Percentiles rank a stretch among this genome's conserved stretches.
phyloP scores from a whole-genome alignment of 192 early-diverging fungal genomes.

The Thoreauomyces humboldtii region DNA sequence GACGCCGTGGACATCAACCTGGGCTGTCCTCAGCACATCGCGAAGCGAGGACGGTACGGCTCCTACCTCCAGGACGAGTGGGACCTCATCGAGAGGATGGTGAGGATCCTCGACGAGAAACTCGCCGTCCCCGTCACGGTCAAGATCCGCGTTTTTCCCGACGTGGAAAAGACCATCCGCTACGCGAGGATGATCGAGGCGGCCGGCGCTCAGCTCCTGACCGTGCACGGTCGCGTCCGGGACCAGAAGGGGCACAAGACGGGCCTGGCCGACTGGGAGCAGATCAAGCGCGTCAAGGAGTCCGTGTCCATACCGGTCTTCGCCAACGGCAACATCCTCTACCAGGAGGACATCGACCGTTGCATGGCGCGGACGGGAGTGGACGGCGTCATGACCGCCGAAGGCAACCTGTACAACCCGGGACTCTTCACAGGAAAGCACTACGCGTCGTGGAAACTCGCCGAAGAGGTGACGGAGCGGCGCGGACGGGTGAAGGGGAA shows the following conservation, averaged over 20 bases:
- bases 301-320: conserved; percentile 87
- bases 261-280: conserved; percentile 93
- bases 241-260: conserved; percentile 98
- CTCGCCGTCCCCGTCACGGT: conserved; percentile 82
- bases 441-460: conserved; percentile 72
- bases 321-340: conserved; percentile 98
- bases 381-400: conserved; percentile 95
- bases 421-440: conserved; percentile 72
- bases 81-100: conserved; percentile 70
- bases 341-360: conserved; percentile 80
- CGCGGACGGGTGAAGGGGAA: not conserved
- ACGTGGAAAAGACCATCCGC: conserved; percentile 82
- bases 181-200: conserved; percentile 96
- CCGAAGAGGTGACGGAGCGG: conserved; percentile 51
- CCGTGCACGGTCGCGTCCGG: conserved; percentile 90
- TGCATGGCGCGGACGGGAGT: conserved; percentile 83
- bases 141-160: conserved; percentile 91
- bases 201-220: conserved; percentile 87
- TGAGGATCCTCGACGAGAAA: conserved; percentile 74
- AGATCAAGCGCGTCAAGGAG: conserved; percentile 76
- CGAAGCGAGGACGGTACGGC: conserved; percentile 86
- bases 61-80: conserved; percentile 94
- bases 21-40: conserved; percentile 96
- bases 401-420: conserved; percentile 72
- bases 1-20: conserved; percentile 95